Percentiles rank a stretch among this genome's conserved stretches.
Conservation (phyloP, 192 early-diverging fungal species). For the Chytriomyces confervae region DNA sequence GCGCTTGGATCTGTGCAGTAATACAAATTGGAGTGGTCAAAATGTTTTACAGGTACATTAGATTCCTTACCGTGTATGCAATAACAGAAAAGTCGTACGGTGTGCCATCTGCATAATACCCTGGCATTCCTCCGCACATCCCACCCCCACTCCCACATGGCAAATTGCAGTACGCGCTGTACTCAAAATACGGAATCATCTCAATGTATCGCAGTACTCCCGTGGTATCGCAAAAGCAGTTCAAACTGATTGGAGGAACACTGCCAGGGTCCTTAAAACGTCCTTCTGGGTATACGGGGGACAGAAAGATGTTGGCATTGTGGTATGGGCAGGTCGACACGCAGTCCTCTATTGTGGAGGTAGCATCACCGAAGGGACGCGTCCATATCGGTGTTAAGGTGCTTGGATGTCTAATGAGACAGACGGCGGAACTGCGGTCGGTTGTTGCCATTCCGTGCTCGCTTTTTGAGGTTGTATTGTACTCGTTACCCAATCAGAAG, state of each 20-base stretch:
- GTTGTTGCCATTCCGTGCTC: neutral
- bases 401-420: neutral
- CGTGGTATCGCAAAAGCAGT: conserved; percentile 27
- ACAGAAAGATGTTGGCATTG: conserved; percentile 21
- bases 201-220: conserved; percentile 12
- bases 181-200: conserved; percentile 27
- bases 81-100: conserved; percentile 15
- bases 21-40: too few species aligned
- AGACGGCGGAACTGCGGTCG: neutral
- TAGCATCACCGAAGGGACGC: conserved; percentile 4
- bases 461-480: too few species aligned
- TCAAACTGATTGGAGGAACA: neutral
- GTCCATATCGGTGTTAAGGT: neutral
- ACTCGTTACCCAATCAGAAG: too few species aligned
- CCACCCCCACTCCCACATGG: conserved; percentile 9
- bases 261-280: neutral
- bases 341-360: neutral
- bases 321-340: neutral
- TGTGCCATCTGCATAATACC: conserved; percentile 22
- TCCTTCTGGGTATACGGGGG: neutral
- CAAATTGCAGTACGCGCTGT: conserved; percentile 22
- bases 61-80: conserved; percentile 19
- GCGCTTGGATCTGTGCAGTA: too few species aligned
- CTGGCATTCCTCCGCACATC: conserved; percentile 27
- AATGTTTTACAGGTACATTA: too few species aligned